These are phyloP conservation scores for Cladophialophora carrionii DNA, from an alignment of 2,329 filamentous ascomycete species.

Conservation along the genomic window DNA sequence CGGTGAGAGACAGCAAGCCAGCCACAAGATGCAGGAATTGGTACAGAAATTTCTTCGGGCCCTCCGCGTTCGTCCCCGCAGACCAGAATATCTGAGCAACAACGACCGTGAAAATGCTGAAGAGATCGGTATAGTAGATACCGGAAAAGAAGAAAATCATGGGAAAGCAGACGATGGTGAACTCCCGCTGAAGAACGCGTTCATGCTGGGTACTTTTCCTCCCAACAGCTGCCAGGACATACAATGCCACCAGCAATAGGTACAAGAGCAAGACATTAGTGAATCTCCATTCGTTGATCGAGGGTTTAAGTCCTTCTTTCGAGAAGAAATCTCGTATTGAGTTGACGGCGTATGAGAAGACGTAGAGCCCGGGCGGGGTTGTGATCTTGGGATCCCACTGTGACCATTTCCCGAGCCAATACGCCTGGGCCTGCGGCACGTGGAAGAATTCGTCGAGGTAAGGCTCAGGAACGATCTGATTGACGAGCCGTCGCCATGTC, in stretches of 20 bases:
- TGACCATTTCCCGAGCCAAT: slow-evolving; percentile 71
- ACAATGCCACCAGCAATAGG: slow-evolving; percentile 33
- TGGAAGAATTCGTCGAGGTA: slow-evolving; percentile 65
- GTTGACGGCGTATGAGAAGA: slow-evolving; percentile 52
- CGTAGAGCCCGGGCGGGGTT: slow-evolving; percentile 84
- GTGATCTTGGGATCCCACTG: slow-evolving; percentile 98
- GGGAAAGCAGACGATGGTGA: slow-evolving; percentile 73
- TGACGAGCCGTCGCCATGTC: slow-evolving; percentile 52
- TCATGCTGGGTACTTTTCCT: slow-evolving; percentile 59
- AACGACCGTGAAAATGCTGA: slow-evolving; percentile 76
- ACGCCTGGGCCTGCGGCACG: slow-evolving; percentile 85
- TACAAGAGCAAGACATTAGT: slow-evolving; percentile 33
- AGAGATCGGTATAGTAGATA: slow-evolving; percentile 91
- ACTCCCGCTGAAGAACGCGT: slow-evolving; percentile 34
- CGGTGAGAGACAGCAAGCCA: slow-evolving; percentile 69
- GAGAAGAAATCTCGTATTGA: slow-evolving; percentile 59
- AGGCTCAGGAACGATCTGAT: slow-evolving; percentile 57
- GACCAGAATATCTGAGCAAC: slow-evolving; percentile 62
- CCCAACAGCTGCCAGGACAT: slow-evolving; percentile 31
- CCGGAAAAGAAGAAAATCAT: slow-evolving; percentile 94
- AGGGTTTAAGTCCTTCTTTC: slow-evolving; percentile 32
- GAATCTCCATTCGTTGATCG: slow-evolving; percentile 29
- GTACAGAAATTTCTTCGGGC: slow-evolving; percentile 32
- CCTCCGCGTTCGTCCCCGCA: slow-evolving; percentile 26
- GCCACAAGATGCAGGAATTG: slow-evolving; percentile 51